These are phyloP conservation scores for Myriosclerotinia duriaeana DNA, from an alignment of 2,329 filamentous ascomycete genomes.

Conservation along the genomic window DNA sequence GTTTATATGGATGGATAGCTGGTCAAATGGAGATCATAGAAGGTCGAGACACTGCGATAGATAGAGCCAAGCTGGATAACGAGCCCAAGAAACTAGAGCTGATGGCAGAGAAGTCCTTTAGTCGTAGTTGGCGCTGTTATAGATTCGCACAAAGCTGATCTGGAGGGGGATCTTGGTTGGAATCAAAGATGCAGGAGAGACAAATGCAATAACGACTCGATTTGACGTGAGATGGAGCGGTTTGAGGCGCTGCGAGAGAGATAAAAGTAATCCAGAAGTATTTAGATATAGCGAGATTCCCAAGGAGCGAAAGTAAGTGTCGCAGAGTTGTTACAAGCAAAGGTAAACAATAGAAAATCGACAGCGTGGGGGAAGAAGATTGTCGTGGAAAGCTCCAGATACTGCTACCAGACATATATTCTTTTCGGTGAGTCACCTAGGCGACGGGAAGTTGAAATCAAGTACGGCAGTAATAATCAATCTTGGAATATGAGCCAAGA, in stretches of 20 bases:
- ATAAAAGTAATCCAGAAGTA: neutral
- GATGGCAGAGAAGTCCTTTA: neutral
- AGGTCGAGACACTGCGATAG: neutral
- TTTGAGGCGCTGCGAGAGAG: no score
- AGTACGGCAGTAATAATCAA: neutral
- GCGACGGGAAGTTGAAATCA: conserved; percentile 1
- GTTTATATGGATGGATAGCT: neutral
- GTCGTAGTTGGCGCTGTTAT: neutral
- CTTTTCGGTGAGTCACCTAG: neutral
- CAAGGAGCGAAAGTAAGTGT: neutral
- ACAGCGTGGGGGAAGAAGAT: neutral
- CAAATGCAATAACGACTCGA: neutral
- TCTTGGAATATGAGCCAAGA: neutral
- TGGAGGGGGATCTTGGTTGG: neutral
- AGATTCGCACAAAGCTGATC: neutral
- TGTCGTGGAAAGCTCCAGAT: neutral
- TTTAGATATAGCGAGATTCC: no score
- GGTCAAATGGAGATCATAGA: no score
- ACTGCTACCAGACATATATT: neutral
- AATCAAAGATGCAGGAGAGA: neutral
- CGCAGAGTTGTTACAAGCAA: neutral
- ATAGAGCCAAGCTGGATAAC: neutral
- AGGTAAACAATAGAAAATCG: neutral
- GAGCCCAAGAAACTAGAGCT: neutral
- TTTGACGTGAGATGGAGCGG: neutral